Evolutionary conservation across 306 rosid genomes (phyloP), one percentile per base, ranked within the genome.

Genomic region (Canavalia ensiformis): DNA sequence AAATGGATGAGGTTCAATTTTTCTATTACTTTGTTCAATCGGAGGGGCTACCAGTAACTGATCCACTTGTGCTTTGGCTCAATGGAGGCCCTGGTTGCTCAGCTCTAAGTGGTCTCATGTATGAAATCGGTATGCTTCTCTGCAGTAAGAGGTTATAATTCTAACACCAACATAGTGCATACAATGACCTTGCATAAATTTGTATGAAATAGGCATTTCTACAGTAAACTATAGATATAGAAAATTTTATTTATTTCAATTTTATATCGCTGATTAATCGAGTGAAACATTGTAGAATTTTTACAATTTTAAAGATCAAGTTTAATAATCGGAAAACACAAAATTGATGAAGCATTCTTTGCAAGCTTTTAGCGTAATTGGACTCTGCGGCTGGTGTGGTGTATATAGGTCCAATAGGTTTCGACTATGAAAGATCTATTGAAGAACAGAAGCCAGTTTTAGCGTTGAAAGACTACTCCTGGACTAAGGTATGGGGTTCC

Each of bases 11-110:
- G 25, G 68, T 76, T 56, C 87, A 85, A 34, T 63, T 88, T 8
- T 88, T 88, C 67, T 88, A 88, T 63, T 85, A 88, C 80, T 88
- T 88, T 70, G 4, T 85, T 0, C 72, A 85, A 55, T 85, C 91
- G 0, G 84, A 83, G 71, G 34, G 28, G 34, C 52, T 7, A 8
- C 87, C 91, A 1, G 35, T 47, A 42, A 30, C 58, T 31, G 85
- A 84, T 62, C 87, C 90, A 58, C 75, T 87, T 29, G 6, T 84
- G 65, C 87, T 87, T 34, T 83, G 91, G 91, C 81, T 85, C 45
- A 68, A 82, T 0, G 85, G 73, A 0, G 88, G 82, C 11, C 88
- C 85, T 28, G 83, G 83, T 66, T 88, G 88, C 57, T 78, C 90
- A 25, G 66, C 52, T 7, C 68, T 84, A 12, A 39, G 57, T 18